Conservation (phyloP, 306 rosid species). For the Vigna angularis region DNA sequence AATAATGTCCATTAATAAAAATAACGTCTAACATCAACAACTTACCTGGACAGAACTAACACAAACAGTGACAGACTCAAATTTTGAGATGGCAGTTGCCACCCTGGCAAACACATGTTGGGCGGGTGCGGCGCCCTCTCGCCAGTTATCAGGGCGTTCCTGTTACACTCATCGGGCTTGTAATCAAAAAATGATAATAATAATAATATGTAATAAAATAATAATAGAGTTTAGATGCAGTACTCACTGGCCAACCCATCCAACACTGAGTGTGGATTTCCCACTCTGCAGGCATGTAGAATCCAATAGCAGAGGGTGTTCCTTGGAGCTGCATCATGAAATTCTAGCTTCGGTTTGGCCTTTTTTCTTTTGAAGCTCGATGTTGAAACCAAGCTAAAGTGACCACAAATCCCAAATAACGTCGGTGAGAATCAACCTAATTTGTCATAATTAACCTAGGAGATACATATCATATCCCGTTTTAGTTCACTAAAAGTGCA, state of each 20-base stretch:
- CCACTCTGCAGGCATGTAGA: slow-evolving; percentile 92
- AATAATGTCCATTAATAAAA: background rate
- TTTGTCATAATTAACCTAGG: no score
- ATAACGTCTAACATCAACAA: slow-evolving; percentile 18
- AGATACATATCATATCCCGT: no score
- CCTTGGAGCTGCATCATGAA: slow-evolving; percentile 55
- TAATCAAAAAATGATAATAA: no score
- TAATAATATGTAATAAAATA: background rate
- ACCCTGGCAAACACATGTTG: slow-evolving; percentile 66
- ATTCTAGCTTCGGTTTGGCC: background rate
- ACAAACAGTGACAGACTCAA: slow-evolving; percentile 85
- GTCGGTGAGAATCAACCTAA: no score
- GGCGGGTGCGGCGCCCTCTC: slow-evolving; percentile 67
- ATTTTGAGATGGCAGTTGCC: slow-evolving; percentile 82
- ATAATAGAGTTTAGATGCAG: background rate
- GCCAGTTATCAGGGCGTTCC: slow-evolving; percentile 97
- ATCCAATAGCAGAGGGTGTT: slow-evolving; percentile 60
- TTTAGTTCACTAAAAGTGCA: no score
- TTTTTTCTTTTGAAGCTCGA: no score
- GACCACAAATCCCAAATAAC: no score
- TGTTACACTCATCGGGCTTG: slow-evolving; percentile 44
- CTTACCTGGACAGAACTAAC: slow-evolving; percentile 71
- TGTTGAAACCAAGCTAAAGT: no score
- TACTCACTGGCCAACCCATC: slow-evolving; percentile 98
- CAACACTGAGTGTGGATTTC: slow-evolving; percentile 83